These are phyloP conservation scores for Pecoramyces ruminantium DNA, from an alignment of 192 early-diverging fungal genomes.

Conservation along the genomic window DNA sequence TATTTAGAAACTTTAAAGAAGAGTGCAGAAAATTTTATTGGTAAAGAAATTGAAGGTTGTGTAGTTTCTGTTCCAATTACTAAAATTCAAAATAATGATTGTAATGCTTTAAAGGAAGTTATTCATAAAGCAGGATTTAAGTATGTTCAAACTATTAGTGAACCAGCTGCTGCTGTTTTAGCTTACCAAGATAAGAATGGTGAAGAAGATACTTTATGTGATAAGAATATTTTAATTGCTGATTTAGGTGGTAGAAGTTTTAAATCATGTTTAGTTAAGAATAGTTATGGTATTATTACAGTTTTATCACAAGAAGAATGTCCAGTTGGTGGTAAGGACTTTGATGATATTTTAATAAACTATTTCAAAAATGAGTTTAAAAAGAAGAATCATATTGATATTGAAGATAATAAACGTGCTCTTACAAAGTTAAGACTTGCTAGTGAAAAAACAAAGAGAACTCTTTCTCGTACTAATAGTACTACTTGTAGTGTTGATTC, in stretches of 20 bases:
- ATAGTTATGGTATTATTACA: constrained; percentile 69
- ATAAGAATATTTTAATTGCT: constrained; percentile 65
- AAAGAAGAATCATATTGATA: constrained; percentile 64
- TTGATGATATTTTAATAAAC: constrained; percentile 67
- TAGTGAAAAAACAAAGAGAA: constrained; percentile 83
- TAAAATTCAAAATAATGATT: constrained; percentile 61
- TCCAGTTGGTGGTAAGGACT: constrained; percentile 63
- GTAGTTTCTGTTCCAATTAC: constrained; percentile 68
- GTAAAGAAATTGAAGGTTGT: constrained; percentile 53
- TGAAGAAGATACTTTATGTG: constrained; percentile 24
- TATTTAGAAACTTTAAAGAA: constrained; percentile 65
- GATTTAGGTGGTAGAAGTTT: constrained; percentile 78
- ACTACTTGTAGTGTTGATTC: constrained; percentile 89
- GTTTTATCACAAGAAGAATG: constrained; percentile 57
- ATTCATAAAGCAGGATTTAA: constrained; percentile 63
- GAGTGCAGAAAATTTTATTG: constrained; percentile 78
- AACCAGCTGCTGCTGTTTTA: constrained; percentile 79
- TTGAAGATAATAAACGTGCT: constrained; percentile 55
- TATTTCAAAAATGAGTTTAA: constrained; percentile 79
- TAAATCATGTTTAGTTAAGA: constrained; percentile 59
- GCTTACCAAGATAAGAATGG: constrained; percentile 47
- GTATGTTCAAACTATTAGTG: constrained; percentile 63
- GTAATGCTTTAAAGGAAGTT: constrained; percentile 40
- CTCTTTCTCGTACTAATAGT: constrained; percentile 54
- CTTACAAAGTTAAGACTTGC: constrained; percentile 65